Base-by-base conservation (phyloP, 208 protist genomes). In the Trypanosoma boissoni region DNA sequence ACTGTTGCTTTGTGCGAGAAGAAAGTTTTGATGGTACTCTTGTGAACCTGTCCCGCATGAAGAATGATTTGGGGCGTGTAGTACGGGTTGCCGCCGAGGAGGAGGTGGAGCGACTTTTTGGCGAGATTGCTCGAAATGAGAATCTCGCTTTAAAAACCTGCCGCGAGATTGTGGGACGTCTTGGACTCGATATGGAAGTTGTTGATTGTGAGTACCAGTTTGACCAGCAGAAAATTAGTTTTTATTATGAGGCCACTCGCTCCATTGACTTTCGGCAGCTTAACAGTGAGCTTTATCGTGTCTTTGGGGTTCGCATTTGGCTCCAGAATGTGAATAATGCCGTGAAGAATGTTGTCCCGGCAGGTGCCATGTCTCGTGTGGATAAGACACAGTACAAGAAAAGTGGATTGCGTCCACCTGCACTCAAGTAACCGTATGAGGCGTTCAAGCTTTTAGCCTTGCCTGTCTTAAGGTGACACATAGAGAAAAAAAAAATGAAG, bases 171-270 rank as follows among this genome's bases (percentile, higher is more conserved):
- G 78, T 80, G 9, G 27, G 20, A 24, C 62, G 66, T 2, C 67
- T 86, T 4, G 24, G 63, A 12, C 74, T 96, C 9, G 63, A 66
- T 2, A 92, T 94, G 83, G 70, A 85, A 39, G 69, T 96, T 20
- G 55, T 88, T 10, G 87, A 93, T 58, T 89, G 81, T 60, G 90
- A 96, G 72, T 91, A 91, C 50, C 90, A 94, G 63, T 93, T 88
- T 51, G 90, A 96, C 55, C 74, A 86, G 6, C 86, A 84, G n/a
- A 92, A 92, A 70, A 79, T 94, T 62, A 96, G 70, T 42, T 94
- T 96, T 59, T 96, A 85, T 51, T 94, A 91, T 48, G 74, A 88
- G 1, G 70, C 90, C 5, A 43, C 61, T 2, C 61, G 67, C 20
- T 55, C 70, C 7, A 80, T 92, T 26, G 85, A 94, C 61, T 96